Percentiles rank a stretch among this genome's conserved stretches.
phyloP scores from a whole-genome alignment of 495 filamentous ascomycete species.

The Daldinia concentrica region DNA sequence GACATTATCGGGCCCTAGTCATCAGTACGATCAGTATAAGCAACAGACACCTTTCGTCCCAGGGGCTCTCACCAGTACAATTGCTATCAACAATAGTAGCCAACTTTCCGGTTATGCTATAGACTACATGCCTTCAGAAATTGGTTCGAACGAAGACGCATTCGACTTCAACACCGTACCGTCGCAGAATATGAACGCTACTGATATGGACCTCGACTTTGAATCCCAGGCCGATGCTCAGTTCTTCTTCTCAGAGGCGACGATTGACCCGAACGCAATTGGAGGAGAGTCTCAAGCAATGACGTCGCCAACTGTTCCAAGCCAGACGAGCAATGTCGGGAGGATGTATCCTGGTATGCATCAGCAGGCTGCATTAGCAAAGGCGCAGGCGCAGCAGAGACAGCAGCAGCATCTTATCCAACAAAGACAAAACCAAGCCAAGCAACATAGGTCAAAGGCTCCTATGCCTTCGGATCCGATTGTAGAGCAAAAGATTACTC shows the following conservation, averaged over 20 bases:
- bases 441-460: constrained; percentile 56
- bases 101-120: constrained; percentile 63
- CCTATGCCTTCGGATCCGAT: constrained; percentile 68
- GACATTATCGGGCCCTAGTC: constrained; percentile 79
- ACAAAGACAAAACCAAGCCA: constrained; percentile 45
- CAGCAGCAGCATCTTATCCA: constrained; percentile 70
- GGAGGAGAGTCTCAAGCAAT: constrained; percentile 59
- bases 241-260: constrained; percentile 64
- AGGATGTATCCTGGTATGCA: constrained; percentile 91
- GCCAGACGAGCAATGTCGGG: constrained; percentile 65
- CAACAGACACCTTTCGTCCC: constrained; percentile 90
- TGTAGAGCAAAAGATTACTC: constrained; percentile 86
- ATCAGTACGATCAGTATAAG: constrained; percentile 90
- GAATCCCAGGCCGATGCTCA: constrained; percentile 59
- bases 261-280: constrained; percentile 75
- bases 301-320: constrained; percentile 49
- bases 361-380: constrained; percentile 83
- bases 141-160: constrained; percentile 57
- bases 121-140: constrained; percentile 61
- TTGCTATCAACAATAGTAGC: constrained; percentile 68
- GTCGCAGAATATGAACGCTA: constrained; percentile 51
- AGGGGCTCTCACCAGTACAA: constrained; percentile 74
- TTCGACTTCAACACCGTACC: constrained; percentile 69
- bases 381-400: constrained; percentile 75
- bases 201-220: constrained; percentile 73